Evolutionary conservation across 2,329 filamentous ascomycete species (phyloP).

Genomic region (Hypoxylon sp.): DNA sequence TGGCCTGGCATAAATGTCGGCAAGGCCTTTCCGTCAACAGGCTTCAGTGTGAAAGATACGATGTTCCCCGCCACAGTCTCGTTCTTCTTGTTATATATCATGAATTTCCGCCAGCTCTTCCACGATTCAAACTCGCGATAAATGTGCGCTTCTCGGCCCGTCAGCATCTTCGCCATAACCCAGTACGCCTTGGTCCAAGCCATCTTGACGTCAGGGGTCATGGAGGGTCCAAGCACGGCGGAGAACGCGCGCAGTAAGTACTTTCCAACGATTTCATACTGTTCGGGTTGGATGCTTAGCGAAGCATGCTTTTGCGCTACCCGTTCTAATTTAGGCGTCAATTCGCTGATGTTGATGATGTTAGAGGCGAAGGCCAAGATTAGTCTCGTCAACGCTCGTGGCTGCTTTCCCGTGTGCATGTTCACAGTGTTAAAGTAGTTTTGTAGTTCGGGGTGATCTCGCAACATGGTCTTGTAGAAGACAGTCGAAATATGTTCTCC

Average conservation of each 20-base stretch:
- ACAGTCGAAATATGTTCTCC: constrained; percentile 76
- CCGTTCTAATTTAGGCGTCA: constrained; percentile 66
- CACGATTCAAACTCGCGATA: constrained; percentile 73
- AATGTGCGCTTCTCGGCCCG: constrained; percentile 72
- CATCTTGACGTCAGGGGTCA: constrained; percentile 73
- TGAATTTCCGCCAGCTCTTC: constrained; percentile 77
- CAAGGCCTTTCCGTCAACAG: constrained; percentile 71
- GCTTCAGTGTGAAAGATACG: constrained; percentile 77
- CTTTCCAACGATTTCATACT: constrained; percentile 78
- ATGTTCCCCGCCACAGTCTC: constrained; percentile 73
- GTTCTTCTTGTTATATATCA: constrained; percentile 71
- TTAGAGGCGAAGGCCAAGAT: constrained; percentile 79
- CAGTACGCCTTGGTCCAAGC: constrained; percentile 81
- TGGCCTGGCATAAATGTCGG: constrained; percentile 77
- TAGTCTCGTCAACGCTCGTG: constrained; percentile 71
- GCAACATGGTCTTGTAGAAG: constrained; percentile 79
- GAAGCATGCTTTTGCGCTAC: constrained; percentile 81
- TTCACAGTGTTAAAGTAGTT: constrained; percentile 79
- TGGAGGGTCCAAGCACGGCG: constrained; percentile 73
- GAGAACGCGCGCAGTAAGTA: constrained; percentile 77
- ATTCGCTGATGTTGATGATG: constrained; percentile 72
- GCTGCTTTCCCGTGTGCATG: constrained; percentile 72
- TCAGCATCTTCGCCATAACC: constrained; percentile 80
- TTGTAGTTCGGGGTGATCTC: constrained; percentile 74
- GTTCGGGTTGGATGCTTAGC: constrained; percentile 74